These are phyloP conservation scores for Escovopsis sp. DNA, from an alignment of 2,329 filamentous ascomycete species.

Conservation along the genomic window DNA sequence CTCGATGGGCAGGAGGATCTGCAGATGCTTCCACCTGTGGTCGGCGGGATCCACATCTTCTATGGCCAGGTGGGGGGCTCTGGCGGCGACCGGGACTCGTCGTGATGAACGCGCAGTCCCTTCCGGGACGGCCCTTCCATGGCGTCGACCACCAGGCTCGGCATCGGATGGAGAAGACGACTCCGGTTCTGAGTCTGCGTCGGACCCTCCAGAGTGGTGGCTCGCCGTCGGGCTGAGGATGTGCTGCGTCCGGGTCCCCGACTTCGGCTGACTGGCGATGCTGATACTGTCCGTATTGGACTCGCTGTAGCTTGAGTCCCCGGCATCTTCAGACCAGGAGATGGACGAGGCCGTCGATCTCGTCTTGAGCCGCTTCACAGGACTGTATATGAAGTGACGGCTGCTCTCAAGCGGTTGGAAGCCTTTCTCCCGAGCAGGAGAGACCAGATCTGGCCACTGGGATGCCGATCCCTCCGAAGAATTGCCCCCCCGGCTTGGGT, in stretches of 20 bases:
- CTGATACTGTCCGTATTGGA: conserved; percentile 13
- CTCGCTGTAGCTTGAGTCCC: conserved; percentile 13
- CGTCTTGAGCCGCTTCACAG: conserved; percentile 22
- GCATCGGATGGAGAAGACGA: conserved; percentile 3
- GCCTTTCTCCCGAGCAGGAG: conserved; percentile 20
- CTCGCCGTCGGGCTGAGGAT: conserved; percentile 8
- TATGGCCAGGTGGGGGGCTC: conserved; percentile 21
- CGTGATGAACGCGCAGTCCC: conserved; percentile 5
- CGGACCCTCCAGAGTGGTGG: conserved; percentile 6
- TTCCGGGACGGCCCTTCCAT: too few species aligned
- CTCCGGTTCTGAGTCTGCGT: conserved; percentile 8
- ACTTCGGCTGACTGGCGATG: conserved; percentile 12
- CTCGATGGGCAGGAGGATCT: conserved; percentile 27
- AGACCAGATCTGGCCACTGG: neutral
- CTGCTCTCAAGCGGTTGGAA: conserved; percentile 27
- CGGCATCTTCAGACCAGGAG: conserved; percentile 8
- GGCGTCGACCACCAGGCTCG: conserved; percentile 2
- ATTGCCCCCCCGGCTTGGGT: too few species aligned
- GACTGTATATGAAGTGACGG: conserved; percentile 27
- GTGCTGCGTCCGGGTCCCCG: conserved; percentile 7
- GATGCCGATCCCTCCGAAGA: too few species aligned
- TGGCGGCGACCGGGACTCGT: conserved; percentile 5
- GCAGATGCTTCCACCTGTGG: conserved; percentile 26
- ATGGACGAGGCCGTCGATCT: conserved; percentile 19
- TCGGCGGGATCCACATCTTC: conserved; percentile 34